These are phyloP conservation scores for Pseudohalonectria lignicola DNA, from an alignment of 2,329 filamentous ascomycete genomes.

Conservation along the genomic window DNA sequence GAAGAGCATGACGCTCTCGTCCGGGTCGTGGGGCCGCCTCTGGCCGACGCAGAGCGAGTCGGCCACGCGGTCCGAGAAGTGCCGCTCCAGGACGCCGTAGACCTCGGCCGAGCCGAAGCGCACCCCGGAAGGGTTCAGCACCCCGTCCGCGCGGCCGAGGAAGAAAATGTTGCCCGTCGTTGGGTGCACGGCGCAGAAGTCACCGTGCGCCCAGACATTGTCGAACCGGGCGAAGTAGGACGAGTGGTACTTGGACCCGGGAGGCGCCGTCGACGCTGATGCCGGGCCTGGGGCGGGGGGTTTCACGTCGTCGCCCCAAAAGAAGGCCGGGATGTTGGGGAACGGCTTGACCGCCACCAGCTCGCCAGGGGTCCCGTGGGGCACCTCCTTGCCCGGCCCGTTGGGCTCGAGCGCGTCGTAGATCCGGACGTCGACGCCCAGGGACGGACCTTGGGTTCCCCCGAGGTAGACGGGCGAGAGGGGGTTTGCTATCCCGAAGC, in stretches of 20 bases:
- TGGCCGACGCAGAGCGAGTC: constrained; percentile 78
- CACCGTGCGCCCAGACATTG: constrained; percentile 72
- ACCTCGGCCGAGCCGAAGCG: constrained; percentile 74
- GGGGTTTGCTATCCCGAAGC: constrained; percentile 55
- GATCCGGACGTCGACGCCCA: constrained; percentile 40
- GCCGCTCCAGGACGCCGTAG: constrained; percentile 59
- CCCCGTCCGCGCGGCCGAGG: constrained; percentile 64
- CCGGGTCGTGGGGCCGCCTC: constrained; percentile 43
- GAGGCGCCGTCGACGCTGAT: constrained; percentile 25
- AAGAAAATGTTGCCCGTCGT: constrained; percentile 53
- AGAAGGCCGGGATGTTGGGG: constrained; percentile 62
- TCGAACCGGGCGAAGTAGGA: constrained; percentile 53
- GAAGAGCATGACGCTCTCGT: constrained; percentile 46
- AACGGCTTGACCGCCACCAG: constrained; percentile 61
- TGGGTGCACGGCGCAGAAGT: constrained; percentile 65
- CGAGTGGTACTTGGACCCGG: constrained; percentile 44
- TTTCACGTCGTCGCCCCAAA: constrained; percentile 42
- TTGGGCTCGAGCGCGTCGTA: constrained; percentile 50
- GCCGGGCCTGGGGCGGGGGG: too few species aligned
- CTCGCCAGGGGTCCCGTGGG: constrained; percentile 58
- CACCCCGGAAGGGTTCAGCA: constrained; percentile 69
- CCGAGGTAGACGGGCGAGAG: constrained; percentile 54
- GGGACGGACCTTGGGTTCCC: constrained; percentile 36
- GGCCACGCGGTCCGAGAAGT: constrained; percentile 50
- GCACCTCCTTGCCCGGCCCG: constrained; percentile 29